phyloP scores from a whole-genome alignment of 345 rosid genomes.

The Aquilaria malaccensis region DNA sequence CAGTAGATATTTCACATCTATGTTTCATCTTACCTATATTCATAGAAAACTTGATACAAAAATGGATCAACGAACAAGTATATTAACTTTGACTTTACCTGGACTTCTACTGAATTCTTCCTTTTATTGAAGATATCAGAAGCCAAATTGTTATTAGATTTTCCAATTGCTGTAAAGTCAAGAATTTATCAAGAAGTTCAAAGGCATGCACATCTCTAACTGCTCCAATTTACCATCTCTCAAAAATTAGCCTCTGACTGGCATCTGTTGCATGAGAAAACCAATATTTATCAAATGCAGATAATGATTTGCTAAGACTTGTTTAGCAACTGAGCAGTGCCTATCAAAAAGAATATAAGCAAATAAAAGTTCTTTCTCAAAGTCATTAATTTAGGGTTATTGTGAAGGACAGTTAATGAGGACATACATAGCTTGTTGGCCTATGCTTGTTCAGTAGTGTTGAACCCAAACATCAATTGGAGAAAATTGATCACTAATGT shows the following conservation, averaged over 20 bases:
- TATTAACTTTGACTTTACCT: conserved; percentile 10
- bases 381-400: background rate
- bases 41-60: background rate
- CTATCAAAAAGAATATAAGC: background rate
- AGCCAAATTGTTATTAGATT: conserved; percentile 1
- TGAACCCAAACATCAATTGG: no score
- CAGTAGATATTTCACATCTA: background rate
- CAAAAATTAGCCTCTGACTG: conserved; percentile 18
- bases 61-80: background rate
- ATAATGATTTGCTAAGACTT: no score
- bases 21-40: background rate
- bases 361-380: background rate
- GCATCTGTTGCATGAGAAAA: conserved; percentile 23
- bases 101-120: conserved; percentile 7
- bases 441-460: no score
- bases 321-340: no score
- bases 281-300: no score
- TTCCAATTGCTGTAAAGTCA: conserved; percentile 18
- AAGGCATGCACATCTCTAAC: conserved; percentile 26
- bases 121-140: conserved; percentile 1
- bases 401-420: no score
- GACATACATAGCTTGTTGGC: no score
- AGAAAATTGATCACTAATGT: no score
- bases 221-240: conserved; percentile 21
- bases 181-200: conserved; percentile 20